A percentile compares a stretch with the other conserved stretches of the same genome.
phyloP scores from a whole-genome alignment of 169 alveolate species.

The Eimeria praecox region DNA sequence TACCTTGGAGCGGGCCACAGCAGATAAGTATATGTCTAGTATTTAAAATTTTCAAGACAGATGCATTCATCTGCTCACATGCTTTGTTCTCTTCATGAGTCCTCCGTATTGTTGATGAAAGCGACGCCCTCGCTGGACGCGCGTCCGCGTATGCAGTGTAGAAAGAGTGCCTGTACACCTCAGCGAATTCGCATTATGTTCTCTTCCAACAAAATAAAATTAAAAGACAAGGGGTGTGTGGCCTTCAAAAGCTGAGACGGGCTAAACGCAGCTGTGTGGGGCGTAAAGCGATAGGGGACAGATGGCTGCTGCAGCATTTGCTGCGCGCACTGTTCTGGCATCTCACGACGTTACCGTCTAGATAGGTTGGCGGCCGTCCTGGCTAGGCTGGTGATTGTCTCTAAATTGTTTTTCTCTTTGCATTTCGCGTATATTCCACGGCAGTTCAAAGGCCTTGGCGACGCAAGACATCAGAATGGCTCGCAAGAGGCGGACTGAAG shows the following conservation, averaged over 20 bases:
- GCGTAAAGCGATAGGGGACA: conserved; percentile 62
- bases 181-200: not conserved
- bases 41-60: not conserved
- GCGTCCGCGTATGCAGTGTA: not conserved
- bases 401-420: conserved; percentile 42
- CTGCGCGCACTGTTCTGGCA: conserved; percentile 78
- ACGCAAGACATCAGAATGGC: conserved; percentile 76
- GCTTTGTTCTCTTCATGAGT: not conserved
- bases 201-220: not conserved
- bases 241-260: conserved; percentile 21
- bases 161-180: not conserved
- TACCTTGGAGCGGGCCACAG: not conserved
- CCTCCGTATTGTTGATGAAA: not conserved
- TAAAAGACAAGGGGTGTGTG: not conserved
- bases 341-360: conserved; percentile 51
- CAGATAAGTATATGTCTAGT: not conserved
- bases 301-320: conserved; percentile 73
- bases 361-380: conserved; percentile 46
- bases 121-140: conserved; percentile 23
- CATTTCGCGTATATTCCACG: conserved; percentile 39
- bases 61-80: too few relatives aligned
- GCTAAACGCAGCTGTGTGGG: conserved; percentile 28
- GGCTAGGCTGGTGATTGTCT: not conserved
- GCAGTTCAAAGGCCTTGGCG: conserved; percentile 43
- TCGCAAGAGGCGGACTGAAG: conserved; percentile 81